Percentiles rank a stretch among this genome's conserved stretches.
phyloP scores from a whole-genome alignment of 352 stramenopile genomes.

The Sclerospora graminicola region DNA sequence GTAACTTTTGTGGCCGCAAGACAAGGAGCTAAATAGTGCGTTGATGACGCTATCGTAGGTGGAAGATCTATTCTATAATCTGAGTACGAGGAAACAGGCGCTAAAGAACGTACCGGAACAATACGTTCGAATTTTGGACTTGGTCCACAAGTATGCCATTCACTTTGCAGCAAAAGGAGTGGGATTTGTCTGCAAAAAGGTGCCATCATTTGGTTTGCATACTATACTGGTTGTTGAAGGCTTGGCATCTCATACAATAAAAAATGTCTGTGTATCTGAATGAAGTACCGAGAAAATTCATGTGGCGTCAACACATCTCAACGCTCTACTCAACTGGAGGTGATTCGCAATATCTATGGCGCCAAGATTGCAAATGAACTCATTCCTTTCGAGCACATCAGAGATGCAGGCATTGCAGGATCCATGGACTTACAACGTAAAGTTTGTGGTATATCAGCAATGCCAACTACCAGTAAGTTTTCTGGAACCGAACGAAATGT shows the following conservation, averaged over 20 bases:
- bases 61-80: constrained; percentile 99
- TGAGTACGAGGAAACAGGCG: constrained; percentile 88
- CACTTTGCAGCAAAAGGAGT: constrained; percentile 85
- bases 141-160: constrained; percentile 96
- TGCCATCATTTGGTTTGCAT: constrained; percentile 3
- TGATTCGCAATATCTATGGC: constrained; percentile 70
- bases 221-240: no score
- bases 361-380: constrained; percentile 57
- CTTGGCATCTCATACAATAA: no score
- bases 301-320: constrained; percentile 72
- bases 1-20: no score
- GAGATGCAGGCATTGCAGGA: constrained; percentile 18
- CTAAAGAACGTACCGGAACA: constrained; percentile 92
- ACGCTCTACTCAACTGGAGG: constrained; percentile 51
- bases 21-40: no score
- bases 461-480: constrained; percentile 80
- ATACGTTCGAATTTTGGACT: constrained; percentile 88
- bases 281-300: constrained; percentile 66
- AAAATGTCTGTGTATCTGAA: no score
- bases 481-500: background rate
- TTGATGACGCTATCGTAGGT: constrained; percentile 42
- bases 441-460: constrained; percentile 68
- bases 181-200: constrained; percentile 94
- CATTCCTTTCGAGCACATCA: constrained; percentile 31
- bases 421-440: constrained; percentile 28